Evolutionary conservation across 1,284 basidiomycete species (phyloP).

Genomic region (Cronartium quercuum): DNA sequence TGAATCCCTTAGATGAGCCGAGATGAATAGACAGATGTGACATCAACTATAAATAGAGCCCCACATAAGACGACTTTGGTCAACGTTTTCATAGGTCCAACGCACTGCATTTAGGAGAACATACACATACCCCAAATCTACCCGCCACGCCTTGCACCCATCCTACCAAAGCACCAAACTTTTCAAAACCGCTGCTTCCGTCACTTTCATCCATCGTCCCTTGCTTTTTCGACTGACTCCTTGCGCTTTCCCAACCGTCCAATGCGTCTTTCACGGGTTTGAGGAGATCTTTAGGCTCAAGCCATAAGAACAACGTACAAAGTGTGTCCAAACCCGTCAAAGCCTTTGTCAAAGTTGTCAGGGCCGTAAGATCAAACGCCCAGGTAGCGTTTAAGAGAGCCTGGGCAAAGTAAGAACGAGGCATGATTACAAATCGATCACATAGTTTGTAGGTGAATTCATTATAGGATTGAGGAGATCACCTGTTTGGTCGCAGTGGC

Average conservation of each 20-base stretch:
- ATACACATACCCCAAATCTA: slow-evolving; percentile 16
- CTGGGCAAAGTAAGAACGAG: neutral
- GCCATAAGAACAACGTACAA: slow-evolving; percentile 18
- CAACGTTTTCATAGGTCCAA: neutral
- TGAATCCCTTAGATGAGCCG: slow-evolving; percentile 8
- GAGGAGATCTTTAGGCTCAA: slow-evolving; percentile 7
- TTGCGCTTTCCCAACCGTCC: slow-evolving; percentile 15
- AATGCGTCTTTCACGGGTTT: slow-evolving; percentile 1
- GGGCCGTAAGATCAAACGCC: slow-evolving; percentile 18
- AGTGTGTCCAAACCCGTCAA: slow-evolving; percentile 7
- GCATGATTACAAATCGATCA: neutral
- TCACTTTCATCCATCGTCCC: slow-evolving; percentile 4
- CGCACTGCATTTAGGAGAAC: neutral
- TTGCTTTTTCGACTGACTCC: neutral
- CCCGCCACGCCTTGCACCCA: slow-evolving; percentile 30
- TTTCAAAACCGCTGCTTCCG: slow-evolving; percentile 19
- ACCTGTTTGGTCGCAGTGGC: slow-evolving; percentile 6
- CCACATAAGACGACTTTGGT: neutral
- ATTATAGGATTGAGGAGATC: neutral
- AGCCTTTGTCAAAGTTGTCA: slow-evolving; percentile 11
- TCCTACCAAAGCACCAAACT: slow-evolving; percentile 19
- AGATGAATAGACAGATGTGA: slow-evolving; percentile 20
- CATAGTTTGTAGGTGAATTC: neutral
- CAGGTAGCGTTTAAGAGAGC: slow-evolving; percentile 3
- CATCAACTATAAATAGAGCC: slow-evolving; percentile 7